Conservation (phyloP, 2,329 filamentous ascomycete species). For the Penicillium griseofulvum region DNA sequence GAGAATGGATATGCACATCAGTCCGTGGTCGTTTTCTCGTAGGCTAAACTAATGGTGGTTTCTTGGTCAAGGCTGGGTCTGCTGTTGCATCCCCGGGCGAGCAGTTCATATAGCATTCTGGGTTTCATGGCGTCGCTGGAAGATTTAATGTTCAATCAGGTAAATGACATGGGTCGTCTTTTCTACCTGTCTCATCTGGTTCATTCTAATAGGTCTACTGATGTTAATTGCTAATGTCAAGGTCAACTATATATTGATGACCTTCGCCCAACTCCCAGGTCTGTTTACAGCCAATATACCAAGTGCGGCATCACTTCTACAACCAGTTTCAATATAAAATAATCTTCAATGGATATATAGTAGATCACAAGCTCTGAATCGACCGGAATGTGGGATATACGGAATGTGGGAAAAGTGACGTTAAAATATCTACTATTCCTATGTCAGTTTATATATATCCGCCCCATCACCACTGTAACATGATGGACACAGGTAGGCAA, state of each 20-base stretch:
- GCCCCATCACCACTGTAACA: too few species aligned
- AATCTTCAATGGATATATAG: too few species aligned
- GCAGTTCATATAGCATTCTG: neutral
- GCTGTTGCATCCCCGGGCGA: neutral
- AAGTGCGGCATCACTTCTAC: neutral
- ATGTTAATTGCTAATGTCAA: neutral
- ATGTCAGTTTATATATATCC: too few species aligned
- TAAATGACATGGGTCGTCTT: neutral
- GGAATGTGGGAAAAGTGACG: neutral
- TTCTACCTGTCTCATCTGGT: neutral
- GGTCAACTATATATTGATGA: neutral
- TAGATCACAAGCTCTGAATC: neutral
- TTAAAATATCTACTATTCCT: too few species aligned
- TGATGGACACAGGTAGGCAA: too few species aligned
- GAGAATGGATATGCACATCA: constrained; percentile 28
- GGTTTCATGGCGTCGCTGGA: neutral
- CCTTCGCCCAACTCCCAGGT: neutral
- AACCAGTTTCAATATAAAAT: neutral
- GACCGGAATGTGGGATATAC: neutral
- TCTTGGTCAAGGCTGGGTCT: too few species aligned
- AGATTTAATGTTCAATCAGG: neutral
- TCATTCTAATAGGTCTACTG: neutral
- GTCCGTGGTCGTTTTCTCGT: neutral
- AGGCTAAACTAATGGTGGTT: neutral
- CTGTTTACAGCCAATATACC: neutral